Evolutionary conservation across 805 yeast genomes (phyloP).

Genomic region (Sungouiozyma ichnusensis): DNA sequence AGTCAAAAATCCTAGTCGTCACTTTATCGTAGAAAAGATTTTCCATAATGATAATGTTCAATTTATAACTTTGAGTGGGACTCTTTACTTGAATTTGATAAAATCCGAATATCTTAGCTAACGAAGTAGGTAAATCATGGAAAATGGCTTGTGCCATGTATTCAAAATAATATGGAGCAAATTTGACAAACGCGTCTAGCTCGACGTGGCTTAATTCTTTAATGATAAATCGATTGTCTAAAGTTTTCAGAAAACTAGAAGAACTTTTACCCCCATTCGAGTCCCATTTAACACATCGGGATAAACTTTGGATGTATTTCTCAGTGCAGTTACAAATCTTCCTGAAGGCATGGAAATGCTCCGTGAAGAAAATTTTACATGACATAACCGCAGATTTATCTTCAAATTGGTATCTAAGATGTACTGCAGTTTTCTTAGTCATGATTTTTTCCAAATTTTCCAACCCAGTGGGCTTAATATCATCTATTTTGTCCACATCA

Average conservation of each 20-base stretch:
- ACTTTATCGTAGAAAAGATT: constrained; percentile 78
- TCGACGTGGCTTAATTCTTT: constrained; percentile 84
- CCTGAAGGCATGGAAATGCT: constrained; percentile 91
- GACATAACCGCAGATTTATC: constrained; percentile 76
- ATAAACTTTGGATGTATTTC: constrained; percentile 74
- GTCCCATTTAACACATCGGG: constrained; percentile 93
- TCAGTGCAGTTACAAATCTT: constrained; percentile 69
- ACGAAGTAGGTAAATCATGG: constrained; percentile 88
- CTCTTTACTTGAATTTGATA: constrained; percentile 86
- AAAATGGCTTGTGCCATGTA: constrained; percentile 92
- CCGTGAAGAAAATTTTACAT: constrained; percentile 90
- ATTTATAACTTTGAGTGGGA: constrained; percentile 56
- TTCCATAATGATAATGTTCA: constrained; percentile 94
- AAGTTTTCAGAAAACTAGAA: constrained; percentile 81
- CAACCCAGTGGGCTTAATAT: constrained; percentile 4
- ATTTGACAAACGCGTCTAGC: constrained; percentile 83
- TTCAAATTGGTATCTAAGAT: constrained; percentile 82
- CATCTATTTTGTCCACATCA: not conserved
- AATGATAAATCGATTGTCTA: constrained; percentile 80
- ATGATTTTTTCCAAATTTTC: constrained; percentile 50
- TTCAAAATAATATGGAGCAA: constrained; percentile 94
- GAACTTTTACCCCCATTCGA: constrained; percentile 96
- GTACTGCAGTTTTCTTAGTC: constrained; percentile 78
- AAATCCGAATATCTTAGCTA: constrained; percentile 92
- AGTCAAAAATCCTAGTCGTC: constrained; percentile 79